phyloP scores from a whole-genome alignment of 495 filamentous ascomycete genomes.

The Neurospora intermedia region DNA sequence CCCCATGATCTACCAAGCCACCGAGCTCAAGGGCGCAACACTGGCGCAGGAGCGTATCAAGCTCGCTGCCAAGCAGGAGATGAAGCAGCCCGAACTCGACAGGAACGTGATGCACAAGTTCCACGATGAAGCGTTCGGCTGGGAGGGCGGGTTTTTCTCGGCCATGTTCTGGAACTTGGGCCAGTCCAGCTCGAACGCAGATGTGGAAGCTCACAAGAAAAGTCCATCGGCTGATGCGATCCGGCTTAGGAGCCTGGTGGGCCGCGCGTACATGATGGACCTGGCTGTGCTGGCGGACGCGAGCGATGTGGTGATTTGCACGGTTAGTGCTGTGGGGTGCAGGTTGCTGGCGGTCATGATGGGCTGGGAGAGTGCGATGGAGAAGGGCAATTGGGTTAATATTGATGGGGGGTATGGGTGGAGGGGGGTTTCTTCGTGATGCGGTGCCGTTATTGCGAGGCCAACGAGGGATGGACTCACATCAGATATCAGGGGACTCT shows the following conservation, averaged over 20 bases:
- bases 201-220: not conserved
- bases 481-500: not conserved
- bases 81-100: conserved; percentile 22
- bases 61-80: conserved; percentile 47
- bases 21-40: conserved; percentile 39
- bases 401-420: conserved; percentile 59
- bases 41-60: conserved; percentile 56
- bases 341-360: conserved; percentile 63
- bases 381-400: conserved; percentile 50
- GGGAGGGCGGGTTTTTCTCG: conserved; percentile 66
- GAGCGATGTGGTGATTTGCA: conserved; percentile 55
- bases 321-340: conserved; percentile 54
- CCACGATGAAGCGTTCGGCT: conserved; percentile 56
- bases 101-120: conserved; percentile 41
- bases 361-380: conserved; percentile 61
- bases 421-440: conserved; percentile 29
- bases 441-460: not conserved
- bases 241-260: conserved; percentile 52
- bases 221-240: conserved; percentile 40
- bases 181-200: conserved; percentile 20
- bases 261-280: conserved; percentile 60
- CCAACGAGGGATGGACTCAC: not conserved
- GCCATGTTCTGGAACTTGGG: conserved; percentile 61
- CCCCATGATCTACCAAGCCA: conserved; percentile 48
- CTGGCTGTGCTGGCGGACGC: conserved; percentile 51